Base-by-base conservation (phyloP, 177 flowering plant genomes). In the Telopea speciosissima region DNA sequence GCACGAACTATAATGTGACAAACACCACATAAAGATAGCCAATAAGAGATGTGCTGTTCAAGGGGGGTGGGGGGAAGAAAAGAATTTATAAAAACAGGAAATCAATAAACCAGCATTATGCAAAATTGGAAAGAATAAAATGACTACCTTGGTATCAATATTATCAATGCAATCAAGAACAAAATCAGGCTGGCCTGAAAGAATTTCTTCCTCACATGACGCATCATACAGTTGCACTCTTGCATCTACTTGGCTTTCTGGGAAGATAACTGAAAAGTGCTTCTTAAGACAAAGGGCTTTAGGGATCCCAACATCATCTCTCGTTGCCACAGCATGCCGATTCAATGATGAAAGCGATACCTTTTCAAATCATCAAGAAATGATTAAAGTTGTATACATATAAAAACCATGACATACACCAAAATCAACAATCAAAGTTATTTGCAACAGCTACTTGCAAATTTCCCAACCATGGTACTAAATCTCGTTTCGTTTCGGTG, bases 161-260 rank as follows among this genome's bases (percentile, higher is more conserved):
- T 95, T 95, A 79, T 95, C 99, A 77, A 95, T 95, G 87, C 99
- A 95, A 79, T 95, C 99, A 72, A 92, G 80, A 68, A 95, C 99
- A 83, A 88, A 95, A 83, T 92, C 99, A 71, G 99, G 99, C 66
- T 81, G 72, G 68, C 97, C 99, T 8, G 91, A 85, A 44, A 95
- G 92, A 77, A 95, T 88, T 78, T 92, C 96, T 75, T 92, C 97
- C 77, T 90, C 99, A 24, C 94, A 78, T 40, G 96, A 88, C 66
- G 88, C 77, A 83, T 92, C 97, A 78, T 90, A 95, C 62, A 95
- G 72, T 56, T 85, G 74, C 66, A 95, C 97, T 80, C 82, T 88
- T 16, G 96, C 94, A 72, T 89, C 96, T 56, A 93, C 75, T 31
- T 84, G 85, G 81, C 96, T 86, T 80, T 95, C 99, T 14, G 99